These are phyloP conservation scores for Prunus padus DNA, from an alignment of 306 rosid species.

Conservation along the genomic window DNA sequence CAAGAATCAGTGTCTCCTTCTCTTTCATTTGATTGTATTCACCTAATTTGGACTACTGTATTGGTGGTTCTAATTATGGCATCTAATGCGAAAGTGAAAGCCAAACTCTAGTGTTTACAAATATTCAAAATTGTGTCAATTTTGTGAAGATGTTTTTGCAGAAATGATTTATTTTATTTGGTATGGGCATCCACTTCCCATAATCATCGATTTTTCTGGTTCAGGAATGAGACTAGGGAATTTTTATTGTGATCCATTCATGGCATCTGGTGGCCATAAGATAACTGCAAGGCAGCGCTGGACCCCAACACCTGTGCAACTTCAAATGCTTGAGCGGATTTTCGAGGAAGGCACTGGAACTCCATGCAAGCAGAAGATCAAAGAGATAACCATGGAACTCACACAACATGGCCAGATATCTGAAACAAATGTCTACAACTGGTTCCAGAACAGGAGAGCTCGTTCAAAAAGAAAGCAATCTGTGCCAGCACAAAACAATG, in stretches of 20 bases:
- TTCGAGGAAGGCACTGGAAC: slow-evolving; percentile 74
- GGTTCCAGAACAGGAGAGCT: slow-evolving; percentile 87
- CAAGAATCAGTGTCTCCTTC: too few species aligned
- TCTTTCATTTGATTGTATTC: too few species aligned
- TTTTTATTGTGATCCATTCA: slow-evolving; percentile 62
- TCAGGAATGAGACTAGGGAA: slow-evolving; percentile 59
- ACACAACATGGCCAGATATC: slow-evolving; percentile 69
- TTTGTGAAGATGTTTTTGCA: neutral
- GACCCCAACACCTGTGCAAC: slow-evolving; percentile 70
- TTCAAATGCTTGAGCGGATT: slow-evolving; percentile 64
- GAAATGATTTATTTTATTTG: neutral
- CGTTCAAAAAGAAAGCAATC: slow-evolving; percentile 74
- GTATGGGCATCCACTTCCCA: neutral
- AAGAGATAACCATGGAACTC: slow-evolving; percentile 59
- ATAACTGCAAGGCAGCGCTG: slow-evolving; percentile 67
- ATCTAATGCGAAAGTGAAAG: too few species aligned
- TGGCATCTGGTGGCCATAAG: slow-evolving; percentile 66
- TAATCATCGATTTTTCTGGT: neutral
- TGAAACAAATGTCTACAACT: slow-evolving; percentile 80
- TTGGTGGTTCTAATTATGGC: too few species aligned
- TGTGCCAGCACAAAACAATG: slow-evolving; percentile 23
- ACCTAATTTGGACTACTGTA: too few species aligned
- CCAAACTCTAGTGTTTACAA: too few species aligned
- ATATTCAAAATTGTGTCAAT: neutral
- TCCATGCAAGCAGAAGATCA: slow-evolving; percentile 67